Percentiles rank a stretch among this genome's conserved stretches.
Conservation (phyloP, 2,329 filamentous ascomycete species). For the Zymoseptoria pseudotritici region DNA sequence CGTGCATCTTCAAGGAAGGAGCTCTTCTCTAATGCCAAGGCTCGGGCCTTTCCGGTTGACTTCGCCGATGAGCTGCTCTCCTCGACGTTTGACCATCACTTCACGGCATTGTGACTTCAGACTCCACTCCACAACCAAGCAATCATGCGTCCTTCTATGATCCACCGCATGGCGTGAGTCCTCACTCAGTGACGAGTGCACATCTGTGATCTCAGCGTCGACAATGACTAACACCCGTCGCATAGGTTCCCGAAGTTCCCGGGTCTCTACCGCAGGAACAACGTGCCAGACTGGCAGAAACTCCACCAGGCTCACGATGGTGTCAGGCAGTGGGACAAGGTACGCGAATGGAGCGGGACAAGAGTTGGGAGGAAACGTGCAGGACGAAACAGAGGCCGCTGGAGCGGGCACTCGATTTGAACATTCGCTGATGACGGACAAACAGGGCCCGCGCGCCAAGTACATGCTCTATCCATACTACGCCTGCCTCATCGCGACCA, state of each 20-base stretch:
- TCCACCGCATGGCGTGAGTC: conserved; percentile 39
- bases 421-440: neutral
- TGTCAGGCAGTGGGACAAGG: conserved; percentile 69
- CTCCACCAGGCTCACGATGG: conserved; percentile 68
- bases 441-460: conserved; percentile 57
- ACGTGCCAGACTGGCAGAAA: conserved; percentile 66
- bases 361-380: conserved; percentile 1
- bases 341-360: conserved; percentile 40
- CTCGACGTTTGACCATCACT: neutral
- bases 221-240: conserved; percentile 5
- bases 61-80: neutral
- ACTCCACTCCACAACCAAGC: conserved; percentile 1
- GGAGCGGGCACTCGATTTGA: neutral
- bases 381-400: neutral
- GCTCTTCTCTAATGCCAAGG: neutral
- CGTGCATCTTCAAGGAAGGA: neutral
- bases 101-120: neutral
- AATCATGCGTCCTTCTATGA: conserved; percentile 28
- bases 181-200: neutral
- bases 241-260: conserved; percentile 22
- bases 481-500: conserved; percentile 35
- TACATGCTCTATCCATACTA: conserved; percentile 63
- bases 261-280: conserved; percentile 63
- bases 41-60: neutral
- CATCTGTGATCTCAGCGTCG: neutral